Base-by-base conservation (phyloP, 192 early-diverging fungal genomes). In the Phlyctochytrium arcticum region DNA sequence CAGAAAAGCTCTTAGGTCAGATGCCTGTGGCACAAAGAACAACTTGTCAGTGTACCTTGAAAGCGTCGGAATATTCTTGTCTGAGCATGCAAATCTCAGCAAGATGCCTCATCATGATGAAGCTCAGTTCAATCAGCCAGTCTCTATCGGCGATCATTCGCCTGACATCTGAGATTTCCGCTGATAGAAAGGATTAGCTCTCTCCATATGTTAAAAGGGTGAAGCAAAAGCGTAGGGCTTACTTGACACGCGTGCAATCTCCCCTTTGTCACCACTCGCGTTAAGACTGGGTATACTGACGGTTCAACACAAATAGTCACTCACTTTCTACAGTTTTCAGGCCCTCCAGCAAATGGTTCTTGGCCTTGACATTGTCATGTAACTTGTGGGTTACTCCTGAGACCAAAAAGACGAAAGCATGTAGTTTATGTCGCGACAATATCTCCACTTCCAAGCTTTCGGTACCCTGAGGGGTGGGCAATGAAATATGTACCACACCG, bases 301-400 rank as follows among this genome's bases (percentile, higher is more conserved):
- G 15, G 21, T 53, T 1, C 12, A 46, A 36, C 32, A 26, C 4
- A 21, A 6, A 8, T 17, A 21, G 4, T 24, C 26, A 57, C 50
- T 26, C 42, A 69, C 67, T 53, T 35, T 60, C 51, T 23, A 69
- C 29, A 1, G 39, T 27, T 35, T 69, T 69, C 17, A 69, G 48
- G 30, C 67, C 67, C 21, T 69, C 58, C n/a, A 69, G n/a, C 12
- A 69, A 47, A 48, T 61, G 57, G 24, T 55, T 62, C 36, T 55
- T 51, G 27, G 58, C 59, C 30, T 69, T 69, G 15, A 47, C 50
- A n/a, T 12, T 62, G 30, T 69, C 67, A 17, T 55, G 19, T 17
- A 5, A 26, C 29, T 62, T 69, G 53, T 69, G 67, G 9, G 37
- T 51, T 23, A 69, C 34, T 12, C 59, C 59, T 12, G 33, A 39